Conservation (phyloP, 108 stramenopile species). For the Chaetoceros muelleri region DNA sequence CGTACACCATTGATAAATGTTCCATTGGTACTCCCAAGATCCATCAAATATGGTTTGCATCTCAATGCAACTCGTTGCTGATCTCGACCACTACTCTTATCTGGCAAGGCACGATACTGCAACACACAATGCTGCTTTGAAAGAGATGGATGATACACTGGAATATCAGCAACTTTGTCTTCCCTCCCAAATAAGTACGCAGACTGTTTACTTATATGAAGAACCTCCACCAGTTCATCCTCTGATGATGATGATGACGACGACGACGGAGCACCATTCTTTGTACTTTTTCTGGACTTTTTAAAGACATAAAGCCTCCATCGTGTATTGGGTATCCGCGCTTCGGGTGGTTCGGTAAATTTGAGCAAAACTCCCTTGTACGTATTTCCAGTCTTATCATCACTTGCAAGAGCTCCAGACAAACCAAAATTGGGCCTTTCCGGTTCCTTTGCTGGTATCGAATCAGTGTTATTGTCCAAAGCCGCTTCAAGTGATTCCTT, state of each 20-base stretch:
- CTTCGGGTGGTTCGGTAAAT: conserved; percentile 94
- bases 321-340: conserved; percentile 70
- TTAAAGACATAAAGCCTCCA: conserved; percentile 97
- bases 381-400: conserved; percentile 75
- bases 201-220: conserved; percentile 81
- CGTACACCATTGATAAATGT: conserved; percentile 88
- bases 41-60: conserved; percentile 93
- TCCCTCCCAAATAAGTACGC: conserved; percentile 93
- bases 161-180: conserved; percentile 79
- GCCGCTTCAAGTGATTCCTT: not conserved
- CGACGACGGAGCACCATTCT: too few species aligned
- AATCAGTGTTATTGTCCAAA: not conserved
- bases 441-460: not conserved
- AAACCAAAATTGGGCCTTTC: conserved; percentile 86
- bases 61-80: conserved; percentile 17
- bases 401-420: conserved; percentile 91
- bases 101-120: conserved; percentile 78
- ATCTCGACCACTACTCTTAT: conserved; percentile 6
- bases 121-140: conserved; percentile 95
- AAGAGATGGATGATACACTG: conserved; percentile 70
- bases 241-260: conserved; percentile 1
- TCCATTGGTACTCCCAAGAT: conserved; percentile 93
- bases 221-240: conserved; percentile 54
- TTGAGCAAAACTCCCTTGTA: conserved; percentile 90
- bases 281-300: conserved; percentile 5